Conservation (phyloP, 108 stramenopile genomes). For the Fistulifera solaris region DNA sequence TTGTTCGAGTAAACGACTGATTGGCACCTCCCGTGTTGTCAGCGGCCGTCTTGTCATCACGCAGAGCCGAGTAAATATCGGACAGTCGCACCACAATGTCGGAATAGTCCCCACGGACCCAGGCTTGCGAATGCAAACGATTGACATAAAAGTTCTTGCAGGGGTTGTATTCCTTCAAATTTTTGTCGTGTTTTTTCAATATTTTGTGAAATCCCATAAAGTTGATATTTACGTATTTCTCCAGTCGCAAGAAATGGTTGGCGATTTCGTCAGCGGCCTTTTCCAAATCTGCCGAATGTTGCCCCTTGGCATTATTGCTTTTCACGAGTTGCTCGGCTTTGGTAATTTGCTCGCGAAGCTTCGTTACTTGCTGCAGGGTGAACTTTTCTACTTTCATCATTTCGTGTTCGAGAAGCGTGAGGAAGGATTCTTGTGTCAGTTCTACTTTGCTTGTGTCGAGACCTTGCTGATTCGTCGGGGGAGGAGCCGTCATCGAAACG, state of each 20-base stretch:
- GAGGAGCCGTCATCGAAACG: constrained; percentile 78
- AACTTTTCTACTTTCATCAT: constrained; percentile 82
- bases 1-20: constrained; percentile 83
- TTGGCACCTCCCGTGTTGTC: constrained; percentile 27
- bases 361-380: constrained; percentile 67
- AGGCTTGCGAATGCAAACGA: constrained; percentile 94
- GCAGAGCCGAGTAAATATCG: constrained; percentile 60
- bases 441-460: constrained; percentile 32
- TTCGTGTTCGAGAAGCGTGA: constrained; percentile 71
- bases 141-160: constrained; percentile 88
- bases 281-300: neutral
- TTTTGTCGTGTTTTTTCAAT: constrained; percentile 96
- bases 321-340: constrained; percentile 18
- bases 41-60: constrained; percentile 74
- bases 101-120: constrained; percentile 92
- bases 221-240: constrained; percentile 96
- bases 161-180: constrained; percentile 58
- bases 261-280: constrained; percentile 59
- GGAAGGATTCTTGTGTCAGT: constrained; percentile 83
- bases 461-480: constrained; percentile 78
- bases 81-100: constrained; percentile 88
- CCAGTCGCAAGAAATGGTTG: constrained; percentile 71
- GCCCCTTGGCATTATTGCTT: constrained; percentile 8
- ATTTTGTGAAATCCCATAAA: constrained; percentile 98
- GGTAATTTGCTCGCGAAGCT: constrained; percentile 50